phyloP scores from a whole-genome alignment of 352 stramenopile genomes.

The Phytophthora cryptogea region DNA sequence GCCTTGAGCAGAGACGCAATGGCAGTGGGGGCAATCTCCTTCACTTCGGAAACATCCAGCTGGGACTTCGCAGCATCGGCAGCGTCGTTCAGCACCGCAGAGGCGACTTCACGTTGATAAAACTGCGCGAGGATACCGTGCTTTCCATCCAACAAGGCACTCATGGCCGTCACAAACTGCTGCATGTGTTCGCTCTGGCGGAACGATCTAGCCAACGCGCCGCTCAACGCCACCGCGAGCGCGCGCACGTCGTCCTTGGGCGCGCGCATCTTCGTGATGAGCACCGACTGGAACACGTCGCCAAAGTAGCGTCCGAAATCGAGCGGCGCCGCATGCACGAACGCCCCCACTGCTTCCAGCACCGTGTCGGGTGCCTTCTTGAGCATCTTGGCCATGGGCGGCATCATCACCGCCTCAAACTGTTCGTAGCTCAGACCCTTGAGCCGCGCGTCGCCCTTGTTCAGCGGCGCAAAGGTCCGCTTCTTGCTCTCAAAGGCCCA shows the following conservation, averaged over 20 bases:
- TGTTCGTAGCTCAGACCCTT: constrained; percentile 53
- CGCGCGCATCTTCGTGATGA: constrained; percentile 77
- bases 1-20: constrained; percentile 71
- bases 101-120: constrained; percentile 82
- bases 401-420: constrained; percentile 72
- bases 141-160: constrained; percentile 74
- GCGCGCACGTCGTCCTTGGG: constrained; percentile 81
- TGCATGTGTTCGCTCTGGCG: constrained; percentile 54
- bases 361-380: constrained; percentile 84
- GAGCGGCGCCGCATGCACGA: constrained; percentile 57
- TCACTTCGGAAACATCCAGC: constrained; percentile 35
- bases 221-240: constrained; percentile 52
- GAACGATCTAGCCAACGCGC: constrained; percentile 57
- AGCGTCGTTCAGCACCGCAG: constrained; percentile 64
- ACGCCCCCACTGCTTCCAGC: constrained; percentile 57
- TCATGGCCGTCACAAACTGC: constrained; percentile 59
- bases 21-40: constrained; percentile 48
- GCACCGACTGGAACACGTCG: constrained; percentile 69
- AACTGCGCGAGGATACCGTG: constrained; percentile 88
- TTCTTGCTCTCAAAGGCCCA: constrained; percentile 85
- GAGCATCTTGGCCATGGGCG: constrained; percentile 71
- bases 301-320: constrained; percentile 70
- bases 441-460: constrained; percentile 51
- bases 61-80: constrained; percentile 39
- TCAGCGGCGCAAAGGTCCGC: constrained; percentile 44